Evolutionary conservation across 2,329 filamentous ascomycete genomes (phyloP).

Genomic region (Cladobotryum mycophilum): DNA sequence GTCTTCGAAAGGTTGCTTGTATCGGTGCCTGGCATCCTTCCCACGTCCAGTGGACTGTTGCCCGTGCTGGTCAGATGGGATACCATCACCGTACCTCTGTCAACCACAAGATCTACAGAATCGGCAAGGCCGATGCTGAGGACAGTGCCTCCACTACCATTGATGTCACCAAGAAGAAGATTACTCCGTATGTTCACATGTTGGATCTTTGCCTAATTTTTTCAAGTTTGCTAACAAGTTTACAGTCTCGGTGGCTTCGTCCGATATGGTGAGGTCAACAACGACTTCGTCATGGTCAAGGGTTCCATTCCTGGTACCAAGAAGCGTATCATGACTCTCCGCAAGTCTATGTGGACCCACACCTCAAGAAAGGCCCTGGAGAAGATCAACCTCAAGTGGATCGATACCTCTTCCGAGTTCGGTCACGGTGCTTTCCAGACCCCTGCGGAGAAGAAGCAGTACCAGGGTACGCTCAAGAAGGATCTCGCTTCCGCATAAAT

Average conservation of each 20-base stretch:
- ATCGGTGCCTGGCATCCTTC: conserved; percentile 99
- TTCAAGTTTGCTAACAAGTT: conserved; percentile 27
- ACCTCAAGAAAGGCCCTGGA: conserved; percentile 92
- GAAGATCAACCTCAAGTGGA: conserved; percentile 99
- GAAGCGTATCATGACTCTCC: conserved; percentile 98
- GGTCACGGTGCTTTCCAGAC: conserved; percentile 99
- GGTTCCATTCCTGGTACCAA: conserved; percentile 95
- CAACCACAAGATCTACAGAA: conserved; percentile 99
- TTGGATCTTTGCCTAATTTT: not conserved
- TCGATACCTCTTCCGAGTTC: conserved; percentile 99
- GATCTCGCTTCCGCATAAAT: conserved; percentile 54
- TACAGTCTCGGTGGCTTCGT: conserved; percentile 95
- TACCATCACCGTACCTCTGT: conserved; percentile 99
- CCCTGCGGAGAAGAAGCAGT: conserved; percentile 92
- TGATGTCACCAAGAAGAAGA: conserved; percentile 98
- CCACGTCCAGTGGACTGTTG: conserved; percentile 99
- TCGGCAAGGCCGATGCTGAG: conserved; percentile 87
- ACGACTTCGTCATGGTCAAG: conserved; percentile 98
- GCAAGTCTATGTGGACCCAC: conserved; percentile 98
- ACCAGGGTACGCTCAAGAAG: conserved; percentile 99
- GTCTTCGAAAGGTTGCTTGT: conserved; percentile 99
- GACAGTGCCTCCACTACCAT: conserved; percentile 91
- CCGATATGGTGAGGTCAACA: conserved; percentile 98
- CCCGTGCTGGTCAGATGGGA: conserved; percentile 98
- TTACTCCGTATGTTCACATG: conserved; percentile 80